Base-by-base conservation (phyloP, 2,329 filamentous ascomycete species). In the Microcera coccophila region DNA sequence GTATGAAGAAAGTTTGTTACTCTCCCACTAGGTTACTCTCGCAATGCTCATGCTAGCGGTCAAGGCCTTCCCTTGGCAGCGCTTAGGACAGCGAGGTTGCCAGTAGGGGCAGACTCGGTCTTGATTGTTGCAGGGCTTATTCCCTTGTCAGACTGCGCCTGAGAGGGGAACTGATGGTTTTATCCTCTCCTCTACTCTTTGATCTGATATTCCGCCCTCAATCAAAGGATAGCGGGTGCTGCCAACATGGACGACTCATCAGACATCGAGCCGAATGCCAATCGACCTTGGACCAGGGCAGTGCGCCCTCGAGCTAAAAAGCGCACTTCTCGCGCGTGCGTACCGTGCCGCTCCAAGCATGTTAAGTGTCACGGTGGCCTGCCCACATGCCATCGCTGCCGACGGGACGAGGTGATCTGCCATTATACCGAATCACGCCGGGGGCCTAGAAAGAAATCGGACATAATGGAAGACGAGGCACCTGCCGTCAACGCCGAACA, bases 241-340 rank as follows among this genome's bases (percentile, higher is more conserved):
- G 39, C 41, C 35, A 20, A 21, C 35, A 38, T 37, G 22, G 36
- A 50, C 15, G 18, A 26, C 28, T 31, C 48, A 26, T 39, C 20
- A 17, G 28, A 8, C n/a, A 4, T 43, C 37, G 39, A 40, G 36
- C 18, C 43, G 36, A 28, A 31, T 8, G 14, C 39, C 11, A 32
- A 12, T 16, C 49, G 38, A 24, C 36, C 39, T 34, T 49, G 43
- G 38, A 44, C 50, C 28, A 42, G 52, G 19, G 17, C 42, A 12
- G 32, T 19, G 15, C 42, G 36, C 20, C 48, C 53, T 31, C 49
- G 47, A n/a, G 39, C 53, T 16, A 43, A 16, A 10, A n/a, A 37
- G 7, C 55, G 55, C 22, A 46, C 50, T 19, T 55, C 55, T 35
- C 36, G 54, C 7, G 55, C 55, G 19, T 58, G 55, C 17, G 16